Conservation (phyloP, 495 filamentous ascomycete species). For the Podospora appendiculata region DNA sequence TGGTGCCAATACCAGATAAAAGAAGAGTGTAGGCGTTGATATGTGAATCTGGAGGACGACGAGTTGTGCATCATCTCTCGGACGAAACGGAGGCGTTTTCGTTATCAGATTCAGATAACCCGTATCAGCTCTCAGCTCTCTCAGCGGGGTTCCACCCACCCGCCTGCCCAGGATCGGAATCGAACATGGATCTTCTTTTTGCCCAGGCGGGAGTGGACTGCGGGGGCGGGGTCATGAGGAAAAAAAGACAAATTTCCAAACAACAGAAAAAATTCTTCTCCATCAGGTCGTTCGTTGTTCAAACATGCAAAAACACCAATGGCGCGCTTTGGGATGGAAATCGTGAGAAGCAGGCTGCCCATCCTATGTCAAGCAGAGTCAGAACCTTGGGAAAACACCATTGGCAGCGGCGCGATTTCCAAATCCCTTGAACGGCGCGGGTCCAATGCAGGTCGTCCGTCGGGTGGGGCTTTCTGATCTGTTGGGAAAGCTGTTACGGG, state of each 20-base stretch:
- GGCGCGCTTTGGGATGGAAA: neutral
- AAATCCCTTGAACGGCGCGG: neutral
- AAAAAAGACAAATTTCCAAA: neutral
- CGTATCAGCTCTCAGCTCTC: neutral
- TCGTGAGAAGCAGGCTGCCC: too few relatives aligned
- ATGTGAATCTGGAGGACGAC: neutral
- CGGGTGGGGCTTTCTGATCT: conserved; percentile 3
- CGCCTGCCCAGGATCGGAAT: neutral
- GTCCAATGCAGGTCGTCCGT: neutral
- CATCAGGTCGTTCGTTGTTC: neutral
- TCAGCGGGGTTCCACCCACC: neutral
- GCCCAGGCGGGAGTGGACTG: neutral
- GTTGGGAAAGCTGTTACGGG: conserved; percentile 5
- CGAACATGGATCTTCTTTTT: neutral
- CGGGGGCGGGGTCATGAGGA: neutral
- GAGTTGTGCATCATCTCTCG: neutral
- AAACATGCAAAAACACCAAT: neutral
- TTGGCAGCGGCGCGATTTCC: neutral
- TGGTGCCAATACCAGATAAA: too few relatives aligned
- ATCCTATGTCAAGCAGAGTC: neutral
- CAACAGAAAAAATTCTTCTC: neutral
- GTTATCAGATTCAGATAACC: neutral
- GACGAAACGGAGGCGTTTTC: neutral
- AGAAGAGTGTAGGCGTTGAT: too few relatives aligned
- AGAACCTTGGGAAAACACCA: neutral